Percentiles rank a stretch among this genome's conserved stretches.
phyloP scores from a whole-genome alignment of 345 rosid species.

The Camelina laxa region DNA sequence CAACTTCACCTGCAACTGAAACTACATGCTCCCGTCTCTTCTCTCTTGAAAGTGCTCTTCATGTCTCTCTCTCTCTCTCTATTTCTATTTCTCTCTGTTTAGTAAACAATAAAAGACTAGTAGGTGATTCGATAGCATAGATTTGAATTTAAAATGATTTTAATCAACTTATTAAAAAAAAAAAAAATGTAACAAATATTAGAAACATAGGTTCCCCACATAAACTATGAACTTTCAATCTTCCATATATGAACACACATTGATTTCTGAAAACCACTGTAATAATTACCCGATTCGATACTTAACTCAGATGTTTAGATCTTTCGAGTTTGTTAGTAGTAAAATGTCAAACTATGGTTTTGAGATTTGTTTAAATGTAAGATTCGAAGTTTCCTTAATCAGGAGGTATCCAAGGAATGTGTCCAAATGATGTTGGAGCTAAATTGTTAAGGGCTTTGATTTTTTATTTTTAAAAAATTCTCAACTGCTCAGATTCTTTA shows the following conservation, averaged over 20 bases:
- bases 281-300: constrained; percentile 38
- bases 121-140: constrained; percentile 34
- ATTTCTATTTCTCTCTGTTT: constrained; percentile 31
- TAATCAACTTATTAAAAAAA: constrained; percentile 1
- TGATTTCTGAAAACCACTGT: constrained; percentile 35
- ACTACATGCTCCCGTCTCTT: constrained; percentile 29
- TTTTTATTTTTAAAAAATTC: not conserved
- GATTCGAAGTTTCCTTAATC: constrained; percentile 40
- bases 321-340: constrained; percentile 33
- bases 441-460: constrained; percentile 35
- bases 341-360: constrained; percentile 20
- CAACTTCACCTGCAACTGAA: constrained; percentile 18
- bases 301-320: constrained; percentile 21
- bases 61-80: constrained; percentile 41
- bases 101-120: constrained; percentile 36
- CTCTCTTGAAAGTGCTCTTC: constrained; percentile 40
- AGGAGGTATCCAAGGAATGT: constrained; percentile 41
- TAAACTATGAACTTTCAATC: constrained; percentile 35
- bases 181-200: not conserved
- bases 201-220: constrained; percentile 27
- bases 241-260: constrained; percentile 40
- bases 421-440: constrained; percentile 40
- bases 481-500: constrained; percentile 40
- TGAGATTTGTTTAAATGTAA: constrained; percentile 40
- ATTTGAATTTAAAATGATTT: constrained; percentile 19